Percentiles rank a stretch among this genome's conserved stretches.
Conservation (phyloP, 768 basidiomycete genomes). For the Nidularia pulvinata region DNA sequence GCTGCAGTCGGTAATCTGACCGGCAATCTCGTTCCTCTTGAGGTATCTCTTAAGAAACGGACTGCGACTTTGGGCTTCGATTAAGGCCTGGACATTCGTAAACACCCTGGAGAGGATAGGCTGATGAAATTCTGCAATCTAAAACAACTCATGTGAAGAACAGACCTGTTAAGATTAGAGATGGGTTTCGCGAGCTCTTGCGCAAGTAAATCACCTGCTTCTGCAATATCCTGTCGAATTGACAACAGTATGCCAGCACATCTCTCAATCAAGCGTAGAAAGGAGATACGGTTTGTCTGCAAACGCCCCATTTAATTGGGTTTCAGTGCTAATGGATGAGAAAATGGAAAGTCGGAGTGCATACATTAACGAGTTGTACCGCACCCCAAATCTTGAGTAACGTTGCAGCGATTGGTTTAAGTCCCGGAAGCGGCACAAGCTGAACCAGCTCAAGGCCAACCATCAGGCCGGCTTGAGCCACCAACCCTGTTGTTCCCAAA, state of each 20-base stretch:
- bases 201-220: constrained; percentile 38
- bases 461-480: constrained; percentile 32
- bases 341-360: constrained; percentile 13
- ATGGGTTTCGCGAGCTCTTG: constrained; percentile 47
- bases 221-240: constrained; percentile 50
- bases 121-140: not conserved
- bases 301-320: not conserved
- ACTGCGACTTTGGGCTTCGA: constrained; percentile 45
- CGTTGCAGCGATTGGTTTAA: constrained; percentile 42
- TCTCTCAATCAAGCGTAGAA: constrained; percentile 60
- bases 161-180: constrained; percentile 38
- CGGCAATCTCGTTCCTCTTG: constrained; percentile 57
- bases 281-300: constrained; percentile 61
- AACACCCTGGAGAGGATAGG: not conserved
- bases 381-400: constrained; percentile 59
- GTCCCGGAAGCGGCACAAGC: constrained; percentile 50
- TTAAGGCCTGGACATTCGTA: not conserved
- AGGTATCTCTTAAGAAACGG: constrained; percentile 73
- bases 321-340: not conserved
- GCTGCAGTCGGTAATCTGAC: constrained; percentile 45
- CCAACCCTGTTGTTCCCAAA: constrained; percentile 24
- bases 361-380: constrained; percentile 54
- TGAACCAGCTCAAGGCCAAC: constrained; percentile 31
- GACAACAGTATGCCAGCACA: constrained; percentile 59
- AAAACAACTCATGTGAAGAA: constrained; percentile 15